These are phyloP conservation scores for Medakamo hakoo DNA, from an alignment of 139 green algal species.

Conservation along the genomic window DNA sequence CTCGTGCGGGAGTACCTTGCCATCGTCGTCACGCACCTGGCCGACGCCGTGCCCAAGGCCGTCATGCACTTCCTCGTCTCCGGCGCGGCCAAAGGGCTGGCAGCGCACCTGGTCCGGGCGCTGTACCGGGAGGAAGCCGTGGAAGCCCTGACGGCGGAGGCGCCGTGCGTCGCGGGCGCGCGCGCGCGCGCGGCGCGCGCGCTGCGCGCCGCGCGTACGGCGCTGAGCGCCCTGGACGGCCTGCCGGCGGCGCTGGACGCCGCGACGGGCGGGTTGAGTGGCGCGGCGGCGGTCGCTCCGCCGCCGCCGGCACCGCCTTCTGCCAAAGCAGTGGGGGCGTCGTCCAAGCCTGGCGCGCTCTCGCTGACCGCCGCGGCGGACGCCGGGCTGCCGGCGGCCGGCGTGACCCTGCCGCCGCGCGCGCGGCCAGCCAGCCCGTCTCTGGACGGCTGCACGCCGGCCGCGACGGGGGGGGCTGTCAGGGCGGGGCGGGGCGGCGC, in stretches of 20 bases:
- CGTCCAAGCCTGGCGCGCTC: too few species aligned
- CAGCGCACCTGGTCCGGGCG: conserved; percentile 66
- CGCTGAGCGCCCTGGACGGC: conserved; percentile 33
- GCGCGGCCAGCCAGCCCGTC: too few species aligned
- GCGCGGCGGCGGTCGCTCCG: too few species aligned
- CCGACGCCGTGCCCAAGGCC: conserved; percentile 78
- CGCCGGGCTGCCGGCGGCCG: too few species aligned
- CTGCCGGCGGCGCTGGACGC: conserved; percentile 28
- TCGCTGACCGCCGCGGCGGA: too few species aligned
- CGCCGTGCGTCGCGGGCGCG: conserved; percentile 47
- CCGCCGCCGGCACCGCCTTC: too few species aligned
- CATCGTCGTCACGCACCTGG: conserved; percentile 71
- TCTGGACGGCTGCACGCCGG: too few species aligned
- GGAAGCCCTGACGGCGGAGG: conserved; percentile 52
- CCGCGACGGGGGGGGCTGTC: too few species aligned
- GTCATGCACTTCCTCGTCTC: conserved; percentile 92
- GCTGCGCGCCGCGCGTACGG: conserved; percentile 18
- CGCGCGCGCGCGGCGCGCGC: conserved; percentile 19
- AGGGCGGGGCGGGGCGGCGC: too few species aligned
- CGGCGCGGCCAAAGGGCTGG: conserved; percentile 48
- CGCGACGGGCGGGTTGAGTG: not conserved
- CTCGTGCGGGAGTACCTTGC: conserved; percentile 81
- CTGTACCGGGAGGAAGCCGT: conserved; percentile 78
- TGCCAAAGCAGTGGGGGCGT: too few species aligned
- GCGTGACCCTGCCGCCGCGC: too few species aligned